Evolutionary conservation across 2,329 filamentous ascomycete species (phyloP).

Genomic region (Neofusicoccum umdonicola): DNA sequence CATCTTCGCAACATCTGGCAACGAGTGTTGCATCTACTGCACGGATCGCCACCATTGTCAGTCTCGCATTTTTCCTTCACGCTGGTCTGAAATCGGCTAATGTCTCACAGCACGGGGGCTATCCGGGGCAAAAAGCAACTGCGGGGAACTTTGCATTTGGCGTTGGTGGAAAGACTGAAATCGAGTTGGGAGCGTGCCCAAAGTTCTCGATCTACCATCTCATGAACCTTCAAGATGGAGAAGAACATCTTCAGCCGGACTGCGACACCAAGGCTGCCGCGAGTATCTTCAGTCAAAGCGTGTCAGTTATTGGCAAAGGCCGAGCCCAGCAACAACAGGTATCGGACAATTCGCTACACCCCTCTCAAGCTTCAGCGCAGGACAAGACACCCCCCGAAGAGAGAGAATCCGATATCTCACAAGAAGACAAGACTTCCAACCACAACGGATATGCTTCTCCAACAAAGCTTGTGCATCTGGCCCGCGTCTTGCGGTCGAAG

Average conservation of each 20-base stretch:
- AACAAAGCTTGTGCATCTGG: neutral
- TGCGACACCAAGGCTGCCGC: neutral
- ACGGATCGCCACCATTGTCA: conserved; percentile 30
- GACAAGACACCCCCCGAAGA: neutral
- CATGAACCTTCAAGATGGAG: conserved; percentile 39
- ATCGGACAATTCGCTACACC: neutral
- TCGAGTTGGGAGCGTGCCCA: conserved; percentile 41
- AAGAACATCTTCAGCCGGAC: conserved; percentile 20
- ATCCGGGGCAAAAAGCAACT: conserved; percentile 53
- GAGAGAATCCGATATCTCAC: neutral
- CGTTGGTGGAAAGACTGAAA: conserved; percentile 38
- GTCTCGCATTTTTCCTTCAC: neutral
- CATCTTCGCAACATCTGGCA: conserved; percentile 46
- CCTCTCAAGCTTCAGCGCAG: neutral
- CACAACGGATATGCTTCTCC: neutral
- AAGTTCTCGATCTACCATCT: conserved; percentile 53
- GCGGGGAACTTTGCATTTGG: conserved; percentile 51
- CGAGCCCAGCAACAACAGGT: neutral
- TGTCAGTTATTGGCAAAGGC: neutral
- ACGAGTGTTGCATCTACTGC: conserved; percentile 43
- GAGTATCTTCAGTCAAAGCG: neutral
- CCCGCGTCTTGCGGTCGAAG: conserved; percentile 47
- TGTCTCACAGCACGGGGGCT: conserved; percentile 45
- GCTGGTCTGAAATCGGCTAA: neutral
- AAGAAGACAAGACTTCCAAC: neutral